Base-by-base conservation (phyloP, 176 grass and related monocot species). In the Hsuehochloa calcarea region DNA sequence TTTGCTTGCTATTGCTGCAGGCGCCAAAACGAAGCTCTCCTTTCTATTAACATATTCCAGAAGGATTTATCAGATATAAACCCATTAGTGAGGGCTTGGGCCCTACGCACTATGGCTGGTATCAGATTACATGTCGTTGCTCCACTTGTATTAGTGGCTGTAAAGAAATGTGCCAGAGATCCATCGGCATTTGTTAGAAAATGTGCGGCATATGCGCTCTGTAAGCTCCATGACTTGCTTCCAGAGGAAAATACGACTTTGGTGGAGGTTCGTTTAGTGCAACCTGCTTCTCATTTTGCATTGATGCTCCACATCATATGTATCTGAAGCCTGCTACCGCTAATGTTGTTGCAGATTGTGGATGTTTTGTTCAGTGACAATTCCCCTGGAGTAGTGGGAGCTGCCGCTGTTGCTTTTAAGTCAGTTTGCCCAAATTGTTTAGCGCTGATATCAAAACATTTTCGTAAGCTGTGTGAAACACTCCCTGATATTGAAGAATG, bases 31-130 rank as follows among this genome's bases (percentile, higher is more conserved):
- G 96, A 98, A 87, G 96, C 96, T 67, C 91, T 98, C 26, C 88
- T 98, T 65, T 98, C 96, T 49, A 89, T 98, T 23, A 98, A 98
- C 81, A 95, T 89, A 77, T 98, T 98, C 84, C 96, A 98, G 86
- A 98, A 98, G 78, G 96, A 98, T 65, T 79, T 98, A 52, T 92
- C 93, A 22, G 93, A 98, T 73, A 98, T 90, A 82, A 98, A 95
- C 83, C 90, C 93, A n/a, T 73, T 98, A 54, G 96, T 98, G 23
- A 87, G 93, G 81, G 96, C 96, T 39, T 98, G 96, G 91, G 96
- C 96, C 12, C 86, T 98, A 16, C 93, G 96, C 66, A 92, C 96
- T 59, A 95, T 98, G 93, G 90, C 93, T 69, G 93, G 93, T 70
- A 98, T 98, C 51, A 87, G 93, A 40, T 84, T 98, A 22, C 96